Percentiles rank a stretch among this genome's conserved stretches.
Conservation (phyloP, 2,329 filamentous ascomycete species). For the Fusarium incarnatum region DNA sequence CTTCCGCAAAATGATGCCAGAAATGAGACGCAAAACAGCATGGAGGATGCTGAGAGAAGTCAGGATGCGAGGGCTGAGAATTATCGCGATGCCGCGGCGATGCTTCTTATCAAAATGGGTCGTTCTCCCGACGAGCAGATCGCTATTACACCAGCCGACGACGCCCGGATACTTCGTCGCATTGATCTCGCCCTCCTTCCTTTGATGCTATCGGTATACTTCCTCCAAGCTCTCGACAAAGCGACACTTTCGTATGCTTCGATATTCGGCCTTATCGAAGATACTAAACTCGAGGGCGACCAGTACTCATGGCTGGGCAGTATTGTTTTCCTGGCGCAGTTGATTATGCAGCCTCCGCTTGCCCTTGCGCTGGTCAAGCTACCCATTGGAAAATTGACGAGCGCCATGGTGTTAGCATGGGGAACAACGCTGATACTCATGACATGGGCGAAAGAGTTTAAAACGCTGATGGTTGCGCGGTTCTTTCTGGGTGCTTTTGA, state of each 20-base stretch:
- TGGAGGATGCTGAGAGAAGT: background rate
- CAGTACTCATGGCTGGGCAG: slow-evolving; percentile 72
- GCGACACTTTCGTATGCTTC: slow-evolving; percentile 71
- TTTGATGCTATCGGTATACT: slow-evolving; percentile 69
- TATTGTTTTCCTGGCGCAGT: slow-evolving; percentile 70
- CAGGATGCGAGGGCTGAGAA: background rate
- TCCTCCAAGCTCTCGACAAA: slow-evolving; percentile 73
- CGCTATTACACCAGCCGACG: slow-evolving; percentile 49
- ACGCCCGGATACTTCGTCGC: slow-evolving; percentile 51
- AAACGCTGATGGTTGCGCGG: slow-evolving; percentile 61
- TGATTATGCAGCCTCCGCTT: slow-evolving; percentile 67
- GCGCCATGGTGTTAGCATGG: slow-evolving; percentile 68
- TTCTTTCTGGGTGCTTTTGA: slow-evolving; percentile 70
- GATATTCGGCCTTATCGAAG: slow-evolving; percentile 71
- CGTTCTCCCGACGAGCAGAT: slow-evolving; percentile 51
- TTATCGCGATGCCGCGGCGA: slow-evolving; percentile 58
- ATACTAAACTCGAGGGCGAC: slow-evolving; percentile 66
- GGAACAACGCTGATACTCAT: slow-evolving; percentile 63
- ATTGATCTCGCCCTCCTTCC: slow-evolving; percentile 57
- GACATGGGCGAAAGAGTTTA: slow-evolving; percentile 64
- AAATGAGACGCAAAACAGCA: slow-evolving; percentile 16
- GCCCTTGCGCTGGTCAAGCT: slow-evolving; percentile 70
- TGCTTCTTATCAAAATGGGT: slow-evolving; percentile 57
- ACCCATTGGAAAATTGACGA: slow-evolving; percentile 70
- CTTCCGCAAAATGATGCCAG: slow-evolving; percentile 38